Evolutionary conservation across 2,329 filamentous ascomycete genomes (phyloP).

Genomic region (Emericellopsis cladophorae): DNA sequence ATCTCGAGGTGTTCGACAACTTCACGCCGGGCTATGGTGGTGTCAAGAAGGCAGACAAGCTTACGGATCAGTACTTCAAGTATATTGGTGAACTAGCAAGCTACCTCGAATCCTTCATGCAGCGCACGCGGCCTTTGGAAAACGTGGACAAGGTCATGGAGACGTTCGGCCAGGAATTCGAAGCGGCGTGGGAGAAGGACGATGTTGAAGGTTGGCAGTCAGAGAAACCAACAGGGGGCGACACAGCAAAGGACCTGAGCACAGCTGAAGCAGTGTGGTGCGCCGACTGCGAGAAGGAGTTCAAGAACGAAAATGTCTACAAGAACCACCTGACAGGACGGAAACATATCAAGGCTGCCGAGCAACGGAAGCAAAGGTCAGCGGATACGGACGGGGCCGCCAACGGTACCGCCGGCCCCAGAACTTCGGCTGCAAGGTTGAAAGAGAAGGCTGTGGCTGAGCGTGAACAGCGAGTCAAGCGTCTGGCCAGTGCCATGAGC

Average conservation of each 20-base stretch:
- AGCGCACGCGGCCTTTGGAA: conserved; percentile 72
- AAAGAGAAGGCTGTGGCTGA: conserved; percentile 89
- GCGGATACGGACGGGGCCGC: conserved; percentile 18
- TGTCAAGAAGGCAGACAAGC: conserved; percentile 69
- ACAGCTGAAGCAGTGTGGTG: conserved; percentile 68
- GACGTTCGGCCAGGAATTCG: conserved; percentile 74
- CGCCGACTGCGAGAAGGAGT: conserved; percentile 83
- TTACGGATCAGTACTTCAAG: conserved; percentile 84
- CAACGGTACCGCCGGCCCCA: conserved; percentile 9
- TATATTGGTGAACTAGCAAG: conserved; percentile 71
- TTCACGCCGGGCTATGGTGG: conserved; percentile 64
- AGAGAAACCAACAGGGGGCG: conserved; percentile 29
- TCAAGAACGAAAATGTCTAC: conserved; percentile 92
- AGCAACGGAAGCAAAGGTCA: conserved; percentile 36
- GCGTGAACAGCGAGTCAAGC: conserved; percentile 72
- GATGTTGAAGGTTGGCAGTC: conserved; percentile 67
- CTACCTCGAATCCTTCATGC: conserved; percentile 83
- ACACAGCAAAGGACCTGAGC: conserved; percentile 13
- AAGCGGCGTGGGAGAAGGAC: conserved; percentile 67
- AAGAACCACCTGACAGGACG: conserved; percentile 79
- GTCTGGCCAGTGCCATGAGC: conserved; percentile 70
- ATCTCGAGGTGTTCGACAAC: conserved; percentile 79
- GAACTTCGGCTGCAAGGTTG: conserved; percentile 37
- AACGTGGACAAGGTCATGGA: conserved; percentile 68
- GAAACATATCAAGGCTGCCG: conserved; percentile 80